Conservation (phyloP, 2,329 filamentous ascomycete species). For the Penicillium sclerotigenum region DNA sequence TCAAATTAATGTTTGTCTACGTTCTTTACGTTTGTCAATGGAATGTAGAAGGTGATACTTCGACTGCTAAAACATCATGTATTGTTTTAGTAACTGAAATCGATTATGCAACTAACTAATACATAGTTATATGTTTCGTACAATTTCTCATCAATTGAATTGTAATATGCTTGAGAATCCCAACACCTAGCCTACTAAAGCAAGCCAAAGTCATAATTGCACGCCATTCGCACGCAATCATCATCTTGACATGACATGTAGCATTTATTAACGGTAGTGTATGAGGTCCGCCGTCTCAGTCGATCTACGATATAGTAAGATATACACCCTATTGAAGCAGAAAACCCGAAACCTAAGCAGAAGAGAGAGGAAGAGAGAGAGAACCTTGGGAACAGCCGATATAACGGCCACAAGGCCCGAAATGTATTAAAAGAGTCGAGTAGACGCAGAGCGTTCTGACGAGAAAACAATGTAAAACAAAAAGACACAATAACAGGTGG, state of each 20-base stretch:
- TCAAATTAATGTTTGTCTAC: background rate
- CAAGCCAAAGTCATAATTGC: background rate
- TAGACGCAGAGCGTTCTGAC: constrained; percentile 3
- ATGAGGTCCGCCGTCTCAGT: background rate
- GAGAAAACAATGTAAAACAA: constrained; percentile 6
- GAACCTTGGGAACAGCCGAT: background rate
- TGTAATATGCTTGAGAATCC: background rate
- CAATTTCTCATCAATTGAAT: background rate
- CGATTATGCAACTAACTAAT: too few relatives aligned
- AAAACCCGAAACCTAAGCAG: background rate
- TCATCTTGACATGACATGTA: background rate
- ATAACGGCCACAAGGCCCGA: constrained; percentile 8
- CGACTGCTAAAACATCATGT: background rate
- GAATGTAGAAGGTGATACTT: background rate
- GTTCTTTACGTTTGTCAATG: too few relatives aligned
- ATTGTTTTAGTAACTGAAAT: background rate
- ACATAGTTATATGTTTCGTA: background rate
- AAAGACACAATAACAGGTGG: background rate
- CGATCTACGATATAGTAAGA: background rate
- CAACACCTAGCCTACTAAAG: background rate
- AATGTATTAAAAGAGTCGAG: constrained; percentile 9
- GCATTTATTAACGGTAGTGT: background rate
- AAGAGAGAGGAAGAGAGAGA: constrained; percentile 3
- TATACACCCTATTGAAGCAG: background rate
- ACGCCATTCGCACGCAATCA: background rate